Base-by-base conservation (phyloP, 2,329 filamentous ascomycete genomes). In the Trichoderma oligosporum region DNA sequence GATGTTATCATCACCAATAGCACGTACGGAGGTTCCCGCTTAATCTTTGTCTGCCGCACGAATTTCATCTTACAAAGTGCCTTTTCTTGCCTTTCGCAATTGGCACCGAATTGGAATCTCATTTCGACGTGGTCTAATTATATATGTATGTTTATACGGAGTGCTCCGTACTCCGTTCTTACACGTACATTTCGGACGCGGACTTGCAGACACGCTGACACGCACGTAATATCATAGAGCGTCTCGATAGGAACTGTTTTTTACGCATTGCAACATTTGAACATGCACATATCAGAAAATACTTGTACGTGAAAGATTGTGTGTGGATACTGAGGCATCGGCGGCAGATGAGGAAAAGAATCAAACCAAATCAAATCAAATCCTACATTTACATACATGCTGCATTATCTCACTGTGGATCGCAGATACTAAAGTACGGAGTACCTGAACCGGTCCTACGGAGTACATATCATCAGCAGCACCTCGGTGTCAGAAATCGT, bases 401-500 rank as follows among this genome's bases (percentile, higher is more conserved):
- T 42, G 49, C 49, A 42, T 12, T 41, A 41, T 41, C 36, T 33
- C 49, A 42, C 27, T 4, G 49, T 20, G 38, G 27, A 33, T 25
- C n/a, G 20, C 20, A n/a, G 33, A 11, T 35, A 31, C 51, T 46
- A 29, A 46, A 38, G 41, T 44, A 36, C 31, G 31, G 39, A 45
- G 24, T 45, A 18, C 41, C 41, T 55, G 31, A 46, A 55, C 16
- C 16, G 51, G 51, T 46, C 18, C 11, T 18, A 45, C 22, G 29
- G 29, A 18, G 29, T 42, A 44, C 31, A 35, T 38, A 31, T 38
- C n/a, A 31, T 38, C n/a, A 51, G 22, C 42, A 41, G 35, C 54
- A 29, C 4, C 16, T 49, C 56, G 56, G 56, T 54, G 56, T 53
- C 48, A 48, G 46, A 53, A 58, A 46, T 52, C 46, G 56, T 41